phyloP scores from a whole-genome alignment of 345 rosid species.

The Leavenworthia alabamica region DNA sequence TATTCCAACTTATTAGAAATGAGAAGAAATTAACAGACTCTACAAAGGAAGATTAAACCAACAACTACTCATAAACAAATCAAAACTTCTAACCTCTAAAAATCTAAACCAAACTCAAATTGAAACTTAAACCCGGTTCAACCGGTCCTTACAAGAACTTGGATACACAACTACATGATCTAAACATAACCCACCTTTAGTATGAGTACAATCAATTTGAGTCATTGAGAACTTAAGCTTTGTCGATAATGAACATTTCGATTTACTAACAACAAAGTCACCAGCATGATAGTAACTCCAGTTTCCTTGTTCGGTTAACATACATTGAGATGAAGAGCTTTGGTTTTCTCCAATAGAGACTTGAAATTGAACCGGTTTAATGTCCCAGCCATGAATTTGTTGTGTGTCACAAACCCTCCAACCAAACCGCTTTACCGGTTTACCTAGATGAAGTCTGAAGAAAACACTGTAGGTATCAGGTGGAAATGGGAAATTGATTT shows the following conservation, averaged over 20 bases:
- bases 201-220: constrained; percentile 97
- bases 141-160: constrained; percentile 50
- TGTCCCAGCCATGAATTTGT: constrained; percentile 89
- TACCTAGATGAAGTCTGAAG: constrained; percentile 82
- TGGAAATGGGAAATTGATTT: constrained; percentile 90
- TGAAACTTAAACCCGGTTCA: constrained; percentile 44
- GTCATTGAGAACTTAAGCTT: constrained; percentile 79
- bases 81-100: constrained; percentile 25
- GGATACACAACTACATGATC: constrained; percentile 78
- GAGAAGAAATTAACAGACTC: too few species aligned
- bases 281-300: constrained; percentile 85
- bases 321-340: constrained; percentile 59
- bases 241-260: constrained; percentile 26
- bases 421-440: constrained; percentile 54
- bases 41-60: too few species aligned
- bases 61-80: not conserved
- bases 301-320: constrained; percentile 53
- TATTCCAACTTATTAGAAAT: too few species aligned
- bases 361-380: constrained; percentile 81
- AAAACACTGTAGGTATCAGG: constrained; percentile 70
- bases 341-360: constrained; percentile 86
- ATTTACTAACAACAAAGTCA: constrained; percentile 52
- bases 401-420: constrained; percentile 62
- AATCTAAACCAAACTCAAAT: constrained; percentile 4
- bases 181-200: constrained; percentile 89